Base-by-base conservation (phyloP, 1,139 yeast genomes). In the Scheffersomyces segobiensis region DNA sequence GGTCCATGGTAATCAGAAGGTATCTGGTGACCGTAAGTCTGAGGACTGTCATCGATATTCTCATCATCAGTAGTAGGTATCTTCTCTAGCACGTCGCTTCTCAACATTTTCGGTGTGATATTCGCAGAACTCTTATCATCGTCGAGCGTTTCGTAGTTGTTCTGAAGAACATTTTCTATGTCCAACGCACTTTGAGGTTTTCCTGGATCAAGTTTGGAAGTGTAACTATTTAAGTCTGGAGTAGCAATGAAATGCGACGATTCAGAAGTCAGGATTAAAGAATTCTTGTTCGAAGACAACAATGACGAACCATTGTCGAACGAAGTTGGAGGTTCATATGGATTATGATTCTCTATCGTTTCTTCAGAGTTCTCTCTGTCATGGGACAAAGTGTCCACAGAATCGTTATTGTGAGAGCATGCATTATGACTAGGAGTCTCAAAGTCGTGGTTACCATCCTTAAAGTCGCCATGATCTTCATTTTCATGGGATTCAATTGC, bases 171-270 rank as follows among this genome's bases (percentile, higher is more conserved):
- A 18, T 50, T 50, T 21, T 18, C 46, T 7, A 32, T 32, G 12
- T 32, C 42, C 14, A 32, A 14, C 12, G 8, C 42, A 10, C 42
- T 32, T 21, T 20, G 62, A 22, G 75, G 77, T 55, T 75, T 74
- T 0, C 83, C 83, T 0, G 85, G 86, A 59, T 82, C 85, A 58
- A 81, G 69, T 8, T 77, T 75, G 19, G 70, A 65, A 46, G 66
- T 62, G 59, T 63, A 68, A 47, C 57, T 58, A 55, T 50, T 57
- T 52, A 62, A 55, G 32, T 59, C 63, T 14, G 63, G 63, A 22
- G 60, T 14, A 54, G 62, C 12, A 58, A 55, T 39, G 20, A 47
- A 19, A n/a, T 22, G 50, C 24, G 50, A 20, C 6, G n/a, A 14
- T 21, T 49, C 50, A 12, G 24, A 49, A n/a, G 50, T 20, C 22